Conservation (phyloP, 805 yeast species). For the Starmera caribaea region DNA sequence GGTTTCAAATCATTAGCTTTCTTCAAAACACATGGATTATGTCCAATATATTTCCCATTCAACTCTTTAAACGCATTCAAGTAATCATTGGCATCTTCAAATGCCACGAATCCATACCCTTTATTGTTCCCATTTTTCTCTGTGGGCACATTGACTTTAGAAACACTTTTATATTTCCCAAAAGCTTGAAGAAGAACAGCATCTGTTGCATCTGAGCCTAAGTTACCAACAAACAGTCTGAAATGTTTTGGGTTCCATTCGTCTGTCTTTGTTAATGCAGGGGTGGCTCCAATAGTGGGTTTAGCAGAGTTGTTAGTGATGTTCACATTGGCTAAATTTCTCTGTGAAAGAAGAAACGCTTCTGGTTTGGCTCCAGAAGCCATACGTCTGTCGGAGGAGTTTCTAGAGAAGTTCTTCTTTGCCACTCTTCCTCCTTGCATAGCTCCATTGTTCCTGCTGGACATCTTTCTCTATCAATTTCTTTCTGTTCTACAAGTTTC, state of each 20-base stretch:
- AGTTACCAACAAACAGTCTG: constrained; percentile 65
- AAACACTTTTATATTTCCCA: constrained; percentile 38
- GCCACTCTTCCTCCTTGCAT: neutral
- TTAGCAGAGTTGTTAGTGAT: constrained; percentile 7
- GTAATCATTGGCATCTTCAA: constrained; percentile 55
- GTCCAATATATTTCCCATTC: constrained; percentile 71
- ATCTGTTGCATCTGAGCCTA: constrained; percentile 59
- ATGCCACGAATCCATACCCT: constrained; percentile 73
- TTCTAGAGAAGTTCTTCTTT: neutral
- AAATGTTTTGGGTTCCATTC: constrained; percentile 70
- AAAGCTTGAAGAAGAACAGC: constrained; percentile 47
- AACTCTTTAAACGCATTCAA: constrained; percentile 62
- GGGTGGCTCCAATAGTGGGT: constrained; percentile 2
- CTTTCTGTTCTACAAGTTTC: no score
- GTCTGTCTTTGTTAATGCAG: constrained; percentile 8
- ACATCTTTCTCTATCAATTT: neutral
- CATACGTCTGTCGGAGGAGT: constrained; percentile 39
- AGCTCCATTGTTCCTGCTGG: neutral
- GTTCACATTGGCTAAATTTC: constrained; percentile 1
- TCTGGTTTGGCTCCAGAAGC: constrained; percentile 42
- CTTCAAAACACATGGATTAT: constrained; percentile 60
- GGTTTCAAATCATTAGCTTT: constrained; percentile 34
- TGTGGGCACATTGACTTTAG: constrained; percentile 50
- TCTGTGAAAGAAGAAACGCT: constrained; percentile 12
- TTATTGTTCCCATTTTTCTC: constrained; percentile 35